Conservation (phyloP, 148 eudicot species). For the Nyssa sinensis region DNA sequence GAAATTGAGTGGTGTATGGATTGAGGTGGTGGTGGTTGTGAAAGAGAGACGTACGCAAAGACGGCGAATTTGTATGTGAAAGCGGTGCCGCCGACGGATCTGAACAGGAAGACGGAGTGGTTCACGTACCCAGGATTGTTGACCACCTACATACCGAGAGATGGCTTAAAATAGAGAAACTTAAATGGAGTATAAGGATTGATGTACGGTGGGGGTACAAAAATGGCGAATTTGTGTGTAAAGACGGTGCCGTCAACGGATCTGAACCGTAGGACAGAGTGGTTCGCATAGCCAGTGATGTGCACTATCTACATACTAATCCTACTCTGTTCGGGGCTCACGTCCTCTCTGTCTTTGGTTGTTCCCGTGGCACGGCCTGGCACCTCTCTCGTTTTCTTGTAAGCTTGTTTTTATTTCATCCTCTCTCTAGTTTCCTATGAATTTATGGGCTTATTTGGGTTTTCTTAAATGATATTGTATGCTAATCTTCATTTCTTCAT, state of each 20-base stretch:
- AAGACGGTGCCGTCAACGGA: too few species aligned
- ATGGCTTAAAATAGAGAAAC: too few species aligned
- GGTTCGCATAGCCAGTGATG: too few species aligned
- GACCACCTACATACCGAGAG: conserved; percentile 72
- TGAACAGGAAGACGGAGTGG: conserved; percentile 82
- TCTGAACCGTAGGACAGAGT: too few species aligned
- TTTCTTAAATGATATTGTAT: too few species aligned
- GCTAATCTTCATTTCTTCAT: too few species aligned
- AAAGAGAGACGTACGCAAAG: too few species aligned
- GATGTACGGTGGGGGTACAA: too few species aligned
- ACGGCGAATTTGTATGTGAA: conserved; percentile 61
- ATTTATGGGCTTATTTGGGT: conserved; percentile 4
- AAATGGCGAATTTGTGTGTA: too few species aligned
- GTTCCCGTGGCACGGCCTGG: conserved; percentile 83
- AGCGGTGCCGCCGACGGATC: conserved; percentile 63
- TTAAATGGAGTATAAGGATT: too few species aligned
- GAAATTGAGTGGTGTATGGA: neutral
- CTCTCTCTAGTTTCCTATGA: neutral
- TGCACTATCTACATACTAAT: too few species aligned
- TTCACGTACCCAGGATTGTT: conserved; percentile 81
- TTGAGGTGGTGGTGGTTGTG: neutral
- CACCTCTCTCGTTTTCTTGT: conserved; percentile 69
- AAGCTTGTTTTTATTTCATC: neutral
- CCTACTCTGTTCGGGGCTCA: conserved; percentile 68
- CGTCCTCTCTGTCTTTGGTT: conserved; percentile 59